A percentile compares a stretch with the other conserved stretches of the same genome.
These are phyloP conservation scores for Yueomyces sp. DNA, from an alignment of 1,139 yeast species.

Conservation along the genomic window DNA sequence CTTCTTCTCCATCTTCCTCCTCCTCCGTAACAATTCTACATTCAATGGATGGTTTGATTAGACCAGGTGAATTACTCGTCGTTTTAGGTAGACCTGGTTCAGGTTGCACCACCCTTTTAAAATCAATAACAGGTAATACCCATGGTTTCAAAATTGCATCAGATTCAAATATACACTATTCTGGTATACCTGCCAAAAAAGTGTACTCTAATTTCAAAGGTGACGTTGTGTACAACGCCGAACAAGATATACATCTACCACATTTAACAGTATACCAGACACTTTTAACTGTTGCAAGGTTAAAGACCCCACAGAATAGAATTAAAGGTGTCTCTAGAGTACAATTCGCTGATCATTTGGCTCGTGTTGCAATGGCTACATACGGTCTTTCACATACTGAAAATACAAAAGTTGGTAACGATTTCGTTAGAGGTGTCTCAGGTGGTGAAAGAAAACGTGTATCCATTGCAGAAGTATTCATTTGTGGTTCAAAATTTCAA, in stretches of 20 bases:
- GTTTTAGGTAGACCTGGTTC: conserved; percentile 73
- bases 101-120: conserved; percentile 65
- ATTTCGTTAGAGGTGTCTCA: conserved; percentile 32
- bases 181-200: conserved; percentile 33
- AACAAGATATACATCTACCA: conserved; percentile 37
- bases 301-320: conserved; percentile 26
- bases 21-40: conserved; percentile 38
- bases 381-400: conserved; percentile 32
- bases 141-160: conserved; percentile 50
- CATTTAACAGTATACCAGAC: conserved; percentile 36
- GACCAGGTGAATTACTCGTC: conserved; percentile 60
- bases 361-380: conserved; percentile 29
- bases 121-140: conserved; percentile 53
- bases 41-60: conserved; percentile 50
- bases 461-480: conserved; percentile 33
- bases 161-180: conserved; percentile 26
- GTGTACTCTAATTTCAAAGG: conserved; percentile 39
- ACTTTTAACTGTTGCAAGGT: conserved; percentile 20
- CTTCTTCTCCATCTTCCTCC: neutral
- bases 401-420: conserved; percentile 31
- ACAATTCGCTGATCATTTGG: conserved; percentile 26
- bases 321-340: conserved; percentile 26
- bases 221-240: conserved; percentile 41
- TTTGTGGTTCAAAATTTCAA: conserved; percentile 28
- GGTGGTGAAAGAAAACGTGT: conserved; percentile 35